These are phyloP conservation scores for Coemansia biformis DNA, from an alignment of 192 early-diverging fungal genomes.

Conservation along the genomic window DNA sequence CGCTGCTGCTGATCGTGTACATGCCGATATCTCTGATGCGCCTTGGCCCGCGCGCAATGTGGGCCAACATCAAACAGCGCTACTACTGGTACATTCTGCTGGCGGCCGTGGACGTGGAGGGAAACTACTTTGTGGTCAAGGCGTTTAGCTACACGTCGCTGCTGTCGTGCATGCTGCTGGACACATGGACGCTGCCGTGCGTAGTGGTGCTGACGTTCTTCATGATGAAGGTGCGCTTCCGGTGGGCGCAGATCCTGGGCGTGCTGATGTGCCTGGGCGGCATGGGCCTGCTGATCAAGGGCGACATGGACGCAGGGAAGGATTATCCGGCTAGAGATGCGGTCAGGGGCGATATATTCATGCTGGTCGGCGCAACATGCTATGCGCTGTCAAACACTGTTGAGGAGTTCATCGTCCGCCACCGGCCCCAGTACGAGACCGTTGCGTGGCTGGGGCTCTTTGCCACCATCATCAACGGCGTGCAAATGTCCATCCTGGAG, in stretches of 20 bases:
- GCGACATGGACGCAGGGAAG: constrained; percentile 60
- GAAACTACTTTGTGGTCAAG: constrained; percentile 78
- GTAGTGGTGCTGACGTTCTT: constrained; percentile 66
- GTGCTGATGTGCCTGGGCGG: constrained; percentile 64
- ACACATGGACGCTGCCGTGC: constrained; percentile 71
- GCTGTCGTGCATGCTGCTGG: constrained; percentile 70
- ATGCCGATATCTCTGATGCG: constrained; percentile 46
- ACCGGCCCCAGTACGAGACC: constrained; percentile 68
- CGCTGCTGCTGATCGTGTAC: constrained; percentile 46
- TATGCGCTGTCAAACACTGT: constrained; percentile 70
- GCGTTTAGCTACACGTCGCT: constrained; percentile 70
- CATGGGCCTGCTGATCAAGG: constrained; percentile 61
- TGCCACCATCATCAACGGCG: constrained; percentile 65
- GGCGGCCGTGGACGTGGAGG: constrained; percentile 71
- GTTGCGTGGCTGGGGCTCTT: constrained; percentile 70
- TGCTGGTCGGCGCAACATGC: constrained; percentile 64
- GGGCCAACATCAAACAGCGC: constrained; percentile 38
- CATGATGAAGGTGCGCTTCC: constrained; percentile 59
- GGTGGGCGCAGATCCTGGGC: constrained; percentile 63
- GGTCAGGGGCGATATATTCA: constrained; percentile 68
- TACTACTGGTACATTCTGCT: constrained; percentile 55
- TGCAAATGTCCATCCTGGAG: constrained; percentile 69
- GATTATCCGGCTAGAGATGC: constrained; percentile 54
- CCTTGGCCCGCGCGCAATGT: constrained; percentile 34
- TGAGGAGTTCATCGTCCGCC: constrained; percentile 68